These are phyloP conservation scores for Flaveria brownii DNA, from an alignment of 129 eudicot genomes.

Conservation along the genomic window DNA sequence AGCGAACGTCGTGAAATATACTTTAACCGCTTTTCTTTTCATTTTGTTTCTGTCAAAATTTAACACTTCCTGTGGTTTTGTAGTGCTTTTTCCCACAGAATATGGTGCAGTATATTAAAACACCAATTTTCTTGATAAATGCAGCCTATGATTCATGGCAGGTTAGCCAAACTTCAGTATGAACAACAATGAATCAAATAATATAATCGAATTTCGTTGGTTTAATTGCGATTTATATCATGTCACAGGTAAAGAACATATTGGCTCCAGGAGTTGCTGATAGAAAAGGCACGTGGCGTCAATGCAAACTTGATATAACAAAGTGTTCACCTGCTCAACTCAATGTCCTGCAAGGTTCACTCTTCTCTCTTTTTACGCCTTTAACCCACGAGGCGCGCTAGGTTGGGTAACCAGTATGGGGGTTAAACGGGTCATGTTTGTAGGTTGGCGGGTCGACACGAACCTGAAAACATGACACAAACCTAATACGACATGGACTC, in stretches of 20 bases:
- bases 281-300: constrained; percentile 36
- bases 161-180: constrained; percentile 44
- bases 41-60: neutral
- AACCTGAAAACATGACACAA: too few species aligned
- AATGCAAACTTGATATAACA: constrained; percentile 39
- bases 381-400: neutral
- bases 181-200: neutral
- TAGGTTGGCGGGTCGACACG: too few species aligned
- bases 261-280: constrained; percentile 47
- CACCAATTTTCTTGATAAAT: constrained; percentile 68
- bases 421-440: too few species aligned
- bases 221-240: neutral
- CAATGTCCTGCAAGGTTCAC: constrained; percentile 39
- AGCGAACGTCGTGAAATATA: neutral
- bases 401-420: neutral
- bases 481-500: too few species aligned
- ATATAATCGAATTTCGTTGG: neutral
- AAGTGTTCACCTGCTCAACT: constrained; percentile 46
- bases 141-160: constrained; percentile 99
- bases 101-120: constrained; percentile 47
- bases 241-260: constrained; percentile 37
- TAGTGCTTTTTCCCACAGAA: constrained; percentile 96
- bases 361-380: neutral
- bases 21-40: neutral
- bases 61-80: constrained; percentile 25